Evolutionary conservation across 805 yeast genomes (phyloP).

Genomic region (Helenozyma baotianmanensis): DNA sequence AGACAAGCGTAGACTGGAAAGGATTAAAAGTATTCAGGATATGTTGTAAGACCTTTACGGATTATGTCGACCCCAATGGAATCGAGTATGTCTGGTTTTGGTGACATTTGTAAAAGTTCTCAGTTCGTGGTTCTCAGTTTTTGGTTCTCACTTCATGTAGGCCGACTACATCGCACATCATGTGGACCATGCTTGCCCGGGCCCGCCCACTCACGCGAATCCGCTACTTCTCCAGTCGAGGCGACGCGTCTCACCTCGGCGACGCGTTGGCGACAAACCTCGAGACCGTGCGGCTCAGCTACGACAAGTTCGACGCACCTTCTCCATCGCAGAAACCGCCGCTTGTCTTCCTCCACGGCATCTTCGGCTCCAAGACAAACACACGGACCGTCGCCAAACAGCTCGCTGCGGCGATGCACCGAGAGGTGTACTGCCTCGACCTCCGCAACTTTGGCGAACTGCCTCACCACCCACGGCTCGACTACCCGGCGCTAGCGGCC

Average conservation of each 20-base stretch:
- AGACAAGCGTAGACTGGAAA: neutral
- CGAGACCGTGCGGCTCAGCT: constrained; percentile 51
- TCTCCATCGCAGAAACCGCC: constrained; percentile 44
- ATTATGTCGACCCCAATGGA: too few relatives aligned
- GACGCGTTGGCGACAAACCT: constrained; percentile 32
- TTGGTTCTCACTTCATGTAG: too few relatives aligned
- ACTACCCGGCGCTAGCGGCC: constrained; percentile 75
- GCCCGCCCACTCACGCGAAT: too few relatives aligned
- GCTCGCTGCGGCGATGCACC: constrained; percentile 40
- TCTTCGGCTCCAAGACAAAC: constrained; percentile 81
- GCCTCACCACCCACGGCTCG: constrained; percentile 68
- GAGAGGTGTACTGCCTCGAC: constrained; percentile 69
- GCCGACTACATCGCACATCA: too few relatives aligned
- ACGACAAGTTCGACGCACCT: constrained; percentile 42
- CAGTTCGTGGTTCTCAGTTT: too few relatives aligned
- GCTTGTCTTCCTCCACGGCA: constrained; percentile 77
- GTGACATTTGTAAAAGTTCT: too few relatives aligned
- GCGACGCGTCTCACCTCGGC: constrained; percentile 20
- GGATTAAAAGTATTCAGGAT: too few relatives aligned
- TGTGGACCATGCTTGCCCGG: too few relatives aligned
- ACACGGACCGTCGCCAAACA: constrained; percentile 73
- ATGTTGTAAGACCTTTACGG: too few relatives aligned
- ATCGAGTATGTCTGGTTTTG: too few relatives aligned
- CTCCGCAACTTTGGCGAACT: constrained; percentile 91
- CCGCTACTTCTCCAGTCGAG: too few relatives aligned